A percentile compares a stretch with the other conserved stretches of the same genome.
These are phyloP conservation scores for Colletotrichum euphorbiae DNA, from an alignment of 2,329 filamentous ascomycete species.

Conservation along the genomic window DNA sequence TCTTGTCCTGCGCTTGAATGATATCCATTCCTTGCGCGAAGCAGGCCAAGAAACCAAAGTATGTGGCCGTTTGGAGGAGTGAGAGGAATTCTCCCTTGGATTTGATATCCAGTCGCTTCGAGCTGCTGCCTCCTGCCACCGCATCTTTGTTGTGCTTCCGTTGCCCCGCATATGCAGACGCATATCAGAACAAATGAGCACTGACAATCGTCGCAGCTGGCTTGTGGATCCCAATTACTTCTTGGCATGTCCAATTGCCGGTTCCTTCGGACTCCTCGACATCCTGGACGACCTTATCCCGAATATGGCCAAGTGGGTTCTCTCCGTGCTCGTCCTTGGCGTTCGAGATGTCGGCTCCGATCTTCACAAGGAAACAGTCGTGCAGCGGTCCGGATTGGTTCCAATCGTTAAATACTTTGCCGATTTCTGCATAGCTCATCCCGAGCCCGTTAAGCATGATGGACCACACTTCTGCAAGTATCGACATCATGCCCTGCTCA, in stretches of 20 bases:
- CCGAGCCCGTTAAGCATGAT: conserved; percentile 70
- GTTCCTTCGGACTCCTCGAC: conserved; percentile 75
- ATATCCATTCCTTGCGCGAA: conserved; percentile 76
- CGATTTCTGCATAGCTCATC: conserved; percentile 70
- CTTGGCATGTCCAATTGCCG: conserved; percentile 72
- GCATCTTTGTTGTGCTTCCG: conserved; percentile 46
- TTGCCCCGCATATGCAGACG: conserved; percentile 70
- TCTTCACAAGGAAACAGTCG: conserved; percentile 72
- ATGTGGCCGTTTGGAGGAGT: conserved; percentile 70
- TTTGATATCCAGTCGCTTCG: conserved; percentile 55
- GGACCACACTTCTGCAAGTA: conserved; percentile 73
- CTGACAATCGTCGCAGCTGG: conserved; percentile 72
- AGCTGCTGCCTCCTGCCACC: conserved; percentile 54
- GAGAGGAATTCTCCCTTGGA: conserved; percentile 62
- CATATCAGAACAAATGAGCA: conserved; percentile 72
- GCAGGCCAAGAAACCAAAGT: conserved; percentile 69
- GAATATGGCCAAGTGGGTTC: conserved; percentile 69
- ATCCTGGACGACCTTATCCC: conserved; percentile 79
- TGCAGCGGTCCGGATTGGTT: conserved; percentile 66
- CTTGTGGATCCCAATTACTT: conserved; percentile 71
- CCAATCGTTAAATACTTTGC: conserved; percentile 70
- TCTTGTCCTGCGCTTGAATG: conserved; percentile 67
- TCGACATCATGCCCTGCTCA: conserved; percentile 77
- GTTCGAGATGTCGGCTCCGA: conserved; percentile 70
- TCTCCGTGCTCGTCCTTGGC: conserved; percentile 56